Evolutionary conservation across 2,329 filamentous ascomycete genomes (phyloP).

Genomic region (Diplocarpon rosae): DNA sequence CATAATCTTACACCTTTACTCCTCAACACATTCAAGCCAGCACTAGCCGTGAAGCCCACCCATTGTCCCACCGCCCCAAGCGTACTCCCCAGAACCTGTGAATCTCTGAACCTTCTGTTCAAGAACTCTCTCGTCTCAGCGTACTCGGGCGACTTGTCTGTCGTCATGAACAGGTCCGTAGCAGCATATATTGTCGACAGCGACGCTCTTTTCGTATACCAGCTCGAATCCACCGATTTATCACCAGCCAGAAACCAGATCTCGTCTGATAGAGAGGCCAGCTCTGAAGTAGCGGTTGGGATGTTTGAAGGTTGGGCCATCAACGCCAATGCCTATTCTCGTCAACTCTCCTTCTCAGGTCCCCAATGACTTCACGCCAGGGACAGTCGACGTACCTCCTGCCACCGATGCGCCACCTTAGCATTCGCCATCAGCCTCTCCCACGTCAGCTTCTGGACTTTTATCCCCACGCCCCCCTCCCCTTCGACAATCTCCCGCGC

Average conservation of each 20-base stretch:
- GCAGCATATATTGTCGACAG: constrained; percentile 61
- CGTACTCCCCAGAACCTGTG: constrained; percentile 48
- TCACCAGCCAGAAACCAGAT: constrained; percentile 85
- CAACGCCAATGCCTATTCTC: constrained; percentile 57
- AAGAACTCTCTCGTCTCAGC: constrained; percentile 71
- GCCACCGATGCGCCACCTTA: constrained; percentile 66
- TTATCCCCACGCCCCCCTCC: constrained; percentile 41
- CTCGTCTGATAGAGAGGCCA: constrained; percentile 77
- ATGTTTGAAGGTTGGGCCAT: constrained; percentile 81
- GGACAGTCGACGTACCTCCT: constrained; percentile 52
- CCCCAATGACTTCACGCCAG: neutral
- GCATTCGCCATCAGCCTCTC: constrained; percentile 66
- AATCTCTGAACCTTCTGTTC: constrained; percentile 56
- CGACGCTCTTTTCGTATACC: constrained; percentile 67
- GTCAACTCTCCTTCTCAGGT: neutral
- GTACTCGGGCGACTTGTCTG: constrained; percentile 65
- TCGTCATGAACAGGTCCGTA: constrained; percentile 89
- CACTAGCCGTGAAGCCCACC: constrained; percentile 69
- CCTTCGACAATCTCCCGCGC: constrained; percentile 17
- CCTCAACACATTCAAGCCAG: constrained; percentile 69
- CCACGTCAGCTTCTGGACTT: constrained; percentile 63
- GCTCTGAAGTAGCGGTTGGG: constrained; percentile 63
- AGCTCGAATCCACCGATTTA: constrained; percentile 66
- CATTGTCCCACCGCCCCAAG: constrained; percentile 60
- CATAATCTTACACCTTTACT: constrained; percentile 74